Percentiles rank a stretch among this genome's conserved stretches.
Evolutionary conservation across 139 green algal genomes (phyloP).

Genomic region (Marvania coccoides): DNA sequence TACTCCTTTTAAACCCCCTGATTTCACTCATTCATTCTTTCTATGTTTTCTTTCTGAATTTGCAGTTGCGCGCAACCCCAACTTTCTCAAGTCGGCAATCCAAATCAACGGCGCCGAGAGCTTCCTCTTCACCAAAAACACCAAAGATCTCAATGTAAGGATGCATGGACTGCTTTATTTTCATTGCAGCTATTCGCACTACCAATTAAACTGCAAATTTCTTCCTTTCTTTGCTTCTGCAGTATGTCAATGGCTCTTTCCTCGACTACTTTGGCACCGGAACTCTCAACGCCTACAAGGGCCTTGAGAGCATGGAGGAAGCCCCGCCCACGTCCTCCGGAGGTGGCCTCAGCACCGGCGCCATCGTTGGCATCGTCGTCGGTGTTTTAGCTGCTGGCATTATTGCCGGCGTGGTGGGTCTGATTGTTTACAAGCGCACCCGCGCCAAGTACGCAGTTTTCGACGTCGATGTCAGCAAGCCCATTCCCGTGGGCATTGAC

Average conservation of each 20-base stretch:
- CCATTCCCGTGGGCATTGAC: background rate
- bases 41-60: too few species aligned
- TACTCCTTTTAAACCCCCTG: too few species aligned
- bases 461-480: background rate
- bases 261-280: slow-evolving; percentile 3
- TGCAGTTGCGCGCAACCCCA: too few species aligned
- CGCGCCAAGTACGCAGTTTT: background rate
- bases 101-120: background rate
- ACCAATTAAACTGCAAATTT: background rate
- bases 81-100: background rate
- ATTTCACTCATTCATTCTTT: too few species aligned
- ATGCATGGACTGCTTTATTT: background rate
- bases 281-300: background rate
- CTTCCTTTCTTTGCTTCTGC: background rate
- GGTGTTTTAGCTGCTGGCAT: background rate
- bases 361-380: slow-evolving; percentile 6
- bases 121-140: slow-evolving; percentile 1
- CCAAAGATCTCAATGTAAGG: background rate
- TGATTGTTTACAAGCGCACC: background rate
- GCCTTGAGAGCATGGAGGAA: background rate
- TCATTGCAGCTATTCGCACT: background rate
- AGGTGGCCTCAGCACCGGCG: background rate
- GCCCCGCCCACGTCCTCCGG: background rate
- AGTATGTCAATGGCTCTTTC: slow-evolving; percentile 1
- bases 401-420: background rate